Evolutionary conservation across 2,329 filamentous ascomycete species (phyloP), one percentile per base, ranked within the genome.

Genomic region (Aureobasidium sp.): DNA sequence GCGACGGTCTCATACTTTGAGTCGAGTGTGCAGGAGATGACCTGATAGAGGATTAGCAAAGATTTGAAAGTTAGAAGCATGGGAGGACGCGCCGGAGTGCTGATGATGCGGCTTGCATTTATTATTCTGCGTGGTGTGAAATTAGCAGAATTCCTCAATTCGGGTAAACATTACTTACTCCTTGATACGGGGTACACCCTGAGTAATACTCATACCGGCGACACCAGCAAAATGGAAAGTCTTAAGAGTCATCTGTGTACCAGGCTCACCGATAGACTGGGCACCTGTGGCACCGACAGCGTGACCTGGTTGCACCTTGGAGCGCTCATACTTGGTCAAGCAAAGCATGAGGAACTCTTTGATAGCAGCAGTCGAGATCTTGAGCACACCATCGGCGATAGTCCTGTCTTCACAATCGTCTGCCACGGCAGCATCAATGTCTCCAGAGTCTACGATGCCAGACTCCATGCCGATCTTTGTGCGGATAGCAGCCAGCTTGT

Each of bases 151-250:
- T 45, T 27, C 22, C 15, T 24, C 3, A 27, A 45, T 11, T 7
- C 12, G 4, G 12, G 7, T 24, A 2, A 15, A 8, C 5, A 15
- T 7, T 11, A 45, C 42, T 45, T 45, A 45, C 42, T 99, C 94
- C 78, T 99, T 99, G 79, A 99, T 99, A 86, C 94, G 93, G 1
- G 94, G 94, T 7, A 99, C 94, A 89, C 94, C 94, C 72, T 97
- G 91, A 0, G 94, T 99, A 72, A 99, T 96, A 82, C 91, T 96
- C 94, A 99, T 97, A 74, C 93, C 93, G 47, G 94, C 94, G 66
- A 99, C 94, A 89, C 94, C 94, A 72, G 94, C 94, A 79, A 99
- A 99, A 88, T 97, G 94, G 85, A 97, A 97, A 72, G 94, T 97
- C 78, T 97, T 97, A 66, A 99, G 78, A 1, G 94, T 99, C 94